Base-by-base conservation (phyloP, 805 yeast genomes). In the Jamesozyma hellenica region DNA sequence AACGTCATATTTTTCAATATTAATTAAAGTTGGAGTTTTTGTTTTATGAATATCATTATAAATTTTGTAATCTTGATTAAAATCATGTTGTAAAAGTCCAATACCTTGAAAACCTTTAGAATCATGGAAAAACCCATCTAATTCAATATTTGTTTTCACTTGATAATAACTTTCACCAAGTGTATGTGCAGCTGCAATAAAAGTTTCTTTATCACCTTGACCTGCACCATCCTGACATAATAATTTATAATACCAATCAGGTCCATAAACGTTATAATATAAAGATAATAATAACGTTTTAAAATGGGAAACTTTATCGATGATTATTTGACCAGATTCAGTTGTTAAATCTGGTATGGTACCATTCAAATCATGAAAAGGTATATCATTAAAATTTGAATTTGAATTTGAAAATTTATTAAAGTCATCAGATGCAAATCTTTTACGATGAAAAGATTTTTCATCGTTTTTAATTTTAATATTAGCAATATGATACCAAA, bases 161-260 rank as follows among this genome's bases (percentile, higher is more conserved):
- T 77, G 84, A 56, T 67, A 70, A 55, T 65, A 75, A 2, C 72
- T 67, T 35, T 64, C 58, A 0, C 56, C 47, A 49, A 70, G 49
- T 0, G 64, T 79, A 29, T 67, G 65, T 2, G 83, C 79, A 0
- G 84, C 84, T 1, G 79, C 71, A 14, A 75, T 72, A 51, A 81
- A 80, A 0, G 88, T 79, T 46, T 82, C 88, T 52, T 81, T 81
- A 54, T 82, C 90, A 40, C 88, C 88, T 56, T 80, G 81, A 15
- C 88, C 90, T 2, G 85, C 82, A 28, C 76, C 70, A 10, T 85
- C 86, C 56, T 82, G 92, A 0, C 84, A 75, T 45, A 82, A 61
- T 36, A 82, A 58, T 18, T 80, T 82, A 51, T 81, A 82, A 56
- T 76, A 82, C 56, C 67, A 75, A 19, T 70, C 59, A 13, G 85